These are phyloP conservation scores for Suillus ampliporus DNA, from an alignment of 768 basidiomycete genomes.

Conservation along the genomic window DNA sequence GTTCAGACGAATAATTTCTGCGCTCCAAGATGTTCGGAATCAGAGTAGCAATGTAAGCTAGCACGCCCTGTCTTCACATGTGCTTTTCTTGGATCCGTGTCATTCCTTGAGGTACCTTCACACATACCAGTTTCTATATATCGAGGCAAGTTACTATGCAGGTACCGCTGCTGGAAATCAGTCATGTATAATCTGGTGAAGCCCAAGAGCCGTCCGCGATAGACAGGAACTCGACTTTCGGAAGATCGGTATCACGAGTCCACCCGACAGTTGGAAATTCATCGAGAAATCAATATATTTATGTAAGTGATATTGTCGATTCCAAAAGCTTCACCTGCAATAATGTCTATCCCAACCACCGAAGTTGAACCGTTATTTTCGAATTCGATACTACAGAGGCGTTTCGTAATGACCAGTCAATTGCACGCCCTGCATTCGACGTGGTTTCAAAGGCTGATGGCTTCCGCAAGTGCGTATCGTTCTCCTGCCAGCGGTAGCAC, in stretches of 20 bases:
- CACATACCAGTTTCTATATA: no score
- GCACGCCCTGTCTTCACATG: no score
- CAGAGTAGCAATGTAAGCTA: background rate
- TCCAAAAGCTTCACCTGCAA: background rate
- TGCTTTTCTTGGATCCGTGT: no score
- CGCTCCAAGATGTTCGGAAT: background rate
- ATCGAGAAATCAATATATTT: background rate
- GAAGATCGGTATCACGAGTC: background rate
- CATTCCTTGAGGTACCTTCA: no score
- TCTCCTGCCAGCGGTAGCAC: background rate
- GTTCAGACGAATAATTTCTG: background rate
- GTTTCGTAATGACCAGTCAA: slow-evolving; percentile 12
- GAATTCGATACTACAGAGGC: slow-evolving; percentile 19
- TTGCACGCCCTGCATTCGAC: slow-evolving; percentile 12
- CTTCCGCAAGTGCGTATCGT: slow-evolving; percentile 16
- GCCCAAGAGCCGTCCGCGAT: no score
- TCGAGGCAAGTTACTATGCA: no score
- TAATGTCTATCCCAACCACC: slow-evolving; percentile 27
- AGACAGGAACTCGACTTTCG: background rate
- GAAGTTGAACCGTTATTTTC: slow-evolving; percentile 30
- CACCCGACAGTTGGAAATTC: background rate
- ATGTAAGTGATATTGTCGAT: background rate
- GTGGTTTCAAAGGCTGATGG: slow-evolving; percentile 19
- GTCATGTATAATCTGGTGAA: no score
- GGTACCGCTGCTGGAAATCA: no score